Percentiles rank a stretch among this genome's conserved stretches.
Conservation (phyloP, 139 green algal species). For the Tetradesmus lagerheimii region DNA sequence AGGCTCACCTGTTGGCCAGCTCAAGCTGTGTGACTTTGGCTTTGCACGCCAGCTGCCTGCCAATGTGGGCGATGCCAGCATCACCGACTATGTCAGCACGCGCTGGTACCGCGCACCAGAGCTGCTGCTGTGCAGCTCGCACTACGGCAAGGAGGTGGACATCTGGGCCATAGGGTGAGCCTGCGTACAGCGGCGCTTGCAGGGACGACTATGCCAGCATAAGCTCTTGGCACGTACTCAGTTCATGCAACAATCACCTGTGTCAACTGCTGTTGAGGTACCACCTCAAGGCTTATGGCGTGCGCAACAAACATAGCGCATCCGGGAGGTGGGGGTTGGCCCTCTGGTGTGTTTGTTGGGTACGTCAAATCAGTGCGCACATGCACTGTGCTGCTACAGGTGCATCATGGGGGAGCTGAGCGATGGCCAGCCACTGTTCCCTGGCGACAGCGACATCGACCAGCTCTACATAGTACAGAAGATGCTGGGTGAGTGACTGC, state of each 20-base stretch:
- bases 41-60: constrained; percentile 82
- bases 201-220: not conserved
- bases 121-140: constrained; percentile 87
- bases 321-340: not conserved
- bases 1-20: constrained; percentile 58
- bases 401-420: constrained; percentile 93
- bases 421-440: constrained; percentile 90
- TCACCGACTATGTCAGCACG: constrained; percentile 96
- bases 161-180: constrained; percentile 89
- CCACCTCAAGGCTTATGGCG: not conserved
- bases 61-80: constrained; percentile 53
- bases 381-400: constrained; percentile 49
- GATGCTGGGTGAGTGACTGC: constrained; percentile 59
- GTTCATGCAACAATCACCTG: not conserved
- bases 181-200: not conserved
- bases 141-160: constrained; percentile 90
- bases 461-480: constrained; percentile 91
- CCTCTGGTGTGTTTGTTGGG: not conserved
- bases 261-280: not conserved
- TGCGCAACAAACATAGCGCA: not conserved
- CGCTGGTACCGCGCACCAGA: constrained; percentile 95
- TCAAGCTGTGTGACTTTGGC: constrained; percentile 97
- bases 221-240: not conserved
- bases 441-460: constrained; percentile 92
- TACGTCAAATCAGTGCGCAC: not conserved